A percentile compares a stretch with the other conserved stretches of the same genome.
Conservation (phyloP, 805 yeast species). For the Nakazawaea laoshanensis region DNA sequence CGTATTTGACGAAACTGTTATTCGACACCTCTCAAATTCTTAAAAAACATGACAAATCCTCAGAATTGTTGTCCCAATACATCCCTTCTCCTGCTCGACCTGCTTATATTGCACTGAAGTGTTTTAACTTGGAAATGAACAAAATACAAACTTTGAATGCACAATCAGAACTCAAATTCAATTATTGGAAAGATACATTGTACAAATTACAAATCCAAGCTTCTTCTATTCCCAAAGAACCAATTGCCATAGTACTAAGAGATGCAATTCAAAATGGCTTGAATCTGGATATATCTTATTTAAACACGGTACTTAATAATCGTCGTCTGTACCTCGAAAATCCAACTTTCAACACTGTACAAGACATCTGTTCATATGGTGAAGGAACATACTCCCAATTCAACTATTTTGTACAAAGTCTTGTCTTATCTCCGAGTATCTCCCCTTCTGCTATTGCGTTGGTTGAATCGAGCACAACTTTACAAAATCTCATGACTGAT, state of each 20-base stretch:
- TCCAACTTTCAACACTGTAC: conserved; percentile 36
- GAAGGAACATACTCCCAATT: conserved; percentile 74
- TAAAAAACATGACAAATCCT: conserved; percentile 47
- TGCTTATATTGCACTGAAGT: conserved; percentile 53
- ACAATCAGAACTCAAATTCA: conserved; percentile 44
- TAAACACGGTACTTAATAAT: conserved; percentile 53
- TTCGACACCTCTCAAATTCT: conserved; percentile 38
- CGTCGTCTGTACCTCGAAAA: conserved; percentile 44
- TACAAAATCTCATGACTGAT: conserved; percentile 43
- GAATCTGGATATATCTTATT: conserved; percentile 41
- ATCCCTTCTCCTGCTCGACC: conserved; percentile 58
- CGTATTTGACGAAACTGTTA: no score
- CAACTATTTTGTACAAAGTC: conserved; percentile 56
- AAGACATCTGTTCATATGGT: conserved; percentile 65
- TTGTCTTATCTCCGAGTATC: conserved; percentile 45
- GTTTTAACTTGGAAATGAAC: conserved; percentile 58
- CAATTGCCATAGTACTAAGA: conserved; percentile 51
- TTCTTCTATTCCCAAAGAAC: conserved; percentile 40
- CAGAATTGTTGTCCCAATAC: conserved; percentile 59
- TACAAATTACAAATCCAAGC: conserved; percentile 29
- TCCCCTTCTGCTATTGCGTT: conserved; percentile 47
- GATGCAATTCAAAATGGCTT: conserved; percentile 42
- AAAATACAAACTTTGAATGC: conserved; percentile 29
- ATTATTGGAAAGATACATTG: conserved; percentile 66
- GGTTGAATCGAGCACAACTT: conserved; percentile 33